phyloP scores from a whole-genome alignment of 768 basidiomycete species.

The Cyclocybe cylindracea region DNA sequence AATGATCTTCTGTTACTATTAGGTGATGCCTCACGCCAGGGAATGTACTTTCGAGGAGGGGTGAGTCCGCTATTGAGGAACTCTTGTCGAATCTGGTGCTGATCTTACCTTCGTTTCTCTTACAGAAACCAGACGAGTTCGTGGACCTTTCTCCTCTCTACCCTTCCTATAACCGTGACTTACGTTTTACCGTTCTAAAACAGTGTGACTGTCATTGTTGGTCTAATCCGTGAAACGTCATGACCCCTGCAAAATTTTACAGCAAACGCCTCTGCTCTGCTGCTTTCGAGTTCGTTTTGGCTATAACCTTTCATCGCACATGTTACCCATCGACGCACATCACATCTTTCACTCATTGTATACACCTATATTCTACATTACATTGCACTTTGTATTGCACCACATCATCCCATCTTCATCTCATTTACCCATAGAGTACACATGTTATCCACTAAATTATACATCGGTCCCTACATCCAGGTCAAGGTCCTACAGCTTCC shows the following conservation, averaged over 20 bases:
- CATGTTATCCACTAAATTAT: conserved; percentile 1
- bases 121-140: conserved; percentile 81
- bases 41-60: conserved; percentile 68
- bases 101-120: conserved; percentile 6
- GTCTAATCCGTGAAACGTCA: conserved; percentile 64
- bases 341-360: conserved; percentile 11
- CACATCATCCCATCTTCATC: neutral
- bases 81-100: conserved; percentile 8
- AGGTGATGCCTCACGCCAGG: conserved; percentile 68
- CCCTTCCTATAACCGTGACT: conserved; percentile 11
- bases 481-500: conserved; percentile 44
- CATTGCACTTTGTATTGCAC: conserved; percentile 7
- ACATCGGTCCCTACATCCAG: conserved; percentile 4
- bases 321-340: conserved; percentile 2
- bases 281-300: neutral
- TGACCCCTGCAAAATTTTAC: conserved; percentile 24
- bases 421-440: neutral
- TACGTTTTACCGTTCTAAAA: neutral
- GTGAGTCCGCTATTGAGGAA: conserved; percentile 45
- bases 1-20: conserved; percentile 9
- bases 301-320: conserved; percentile 9
- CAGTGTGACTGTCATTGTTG: conserved; percentile 74
- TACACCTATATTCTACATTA: conserved; percentile 10
- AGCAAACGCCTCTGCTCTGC: neutral
- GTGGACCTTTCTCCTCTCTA: conserved; percentile 23